Evolutionary conservation across 1,284 basidiomycete genomes (phyloP), one percentile per base, ranked within the genome.

Genomic region (Naganishia cerealis): DNA sequence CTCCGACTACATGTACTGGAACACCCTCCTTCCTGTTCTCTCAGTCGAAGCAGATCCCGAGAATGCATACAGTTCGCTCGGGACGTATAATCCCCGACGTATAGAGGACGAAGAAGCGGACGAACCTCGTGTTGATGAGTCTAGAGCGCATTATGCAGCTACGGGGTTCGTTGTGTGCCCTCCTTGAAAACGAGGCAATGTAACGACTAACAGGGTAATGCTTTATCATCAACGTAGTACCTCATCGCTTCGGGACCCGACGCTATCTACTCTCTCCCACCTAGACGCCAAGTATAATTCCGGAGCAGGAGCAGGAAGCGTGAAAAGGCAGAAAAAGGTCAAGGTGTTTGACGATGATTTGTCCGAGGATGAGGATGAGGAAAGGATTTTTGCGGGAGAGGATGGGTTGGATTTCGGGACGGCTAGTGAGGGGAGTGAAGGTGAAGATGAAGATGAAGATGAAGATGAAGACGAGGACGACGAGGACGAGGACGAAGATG

Each of bases 11-110:
- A 33, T 2, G 29, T 33, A 33, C 29, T 33, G 2, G 57, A 67
- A 52, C 18, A 24, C 33, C 21, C 29, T 56, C 29, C 18, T 39
- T 29, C 18, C 21, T 42, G 39, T 54, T 18, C 43, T 16, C 10
- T 66, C 62, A 38, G 7, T 67, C 90, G 90, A 92, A 75, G 83
- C 88, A 75, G 91, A 94, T 78, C 89, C 88, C 10, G 92, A 94
- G 76, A 86, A 88, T 72, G 79, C 85, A 33, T 82, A 81, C 68
- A 73, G 76, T 16, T 74, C 75, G 8, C 72, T 83, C 80, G 75
- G 76, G 58, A 73, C 72, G 7, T 68, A 72, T n/a, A 68, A 72
- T 29, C 57, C 39, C 9, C 8, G 43, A 42, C 52, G 29, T 33
- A 33, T 33, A 33, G 29, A 57, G 24, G 54, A 42, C 3, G 59